Conservation (phyloP, 2,329 filamentous ascomycete species). For the Westerdykella aurantiaca region DNA sequence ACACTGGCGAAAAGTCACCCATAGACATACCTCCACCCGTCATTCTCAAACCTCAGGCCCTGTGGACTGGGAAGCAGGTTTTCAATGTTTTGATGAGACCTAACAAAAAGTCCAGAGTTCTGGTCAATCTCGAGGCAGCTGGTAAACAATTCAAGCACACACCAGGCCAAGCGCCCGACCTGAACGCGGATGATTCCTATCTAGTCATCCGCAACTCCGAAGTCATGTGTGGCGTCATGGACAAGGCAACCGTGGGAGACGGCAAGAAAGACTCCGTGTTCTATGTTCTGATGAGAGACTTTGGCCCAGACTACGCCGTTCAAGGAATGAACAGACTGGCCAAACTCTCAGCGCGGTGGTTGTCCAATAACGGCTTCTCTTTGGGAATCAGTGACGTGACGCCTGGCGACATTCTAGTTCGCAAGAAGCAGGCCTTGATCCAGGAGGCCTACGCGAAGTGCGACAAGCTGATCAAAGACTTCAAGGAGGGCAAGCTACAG, state of each 20-base stretch:
- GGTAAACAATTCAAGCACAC: conserved; percentile 73
- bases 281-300: conserved; percentile 93
- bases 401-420: conserved; percentile 64
- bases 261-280: conserved; percentile 98
- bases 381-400: conserved; percentile 95
- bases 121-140: conserved; percentile 88
- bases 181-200: conserved; percentile 71
- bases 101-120: conserved; percentile 73
- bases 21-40: conserved; percentile 84
- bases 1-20: conserved; percentile 48
- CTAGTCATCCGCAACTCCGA: conserved; percentile 93
- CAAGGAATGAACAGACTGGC: conserved; percentile 90
- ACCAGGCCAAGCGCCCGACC: conserved; percentile 65
- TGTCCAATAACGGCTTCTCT: conserved; percentile 89
- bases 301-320: conserved; percentile 80
- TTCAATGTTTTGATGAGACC: conserved; percentile 90
- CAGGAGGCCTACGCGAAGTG: conserved; percentile 72
- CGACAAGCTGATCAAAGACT: conserved; percentile 75
- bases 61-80: conserved; percentile 97
- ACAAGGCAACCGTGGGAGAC: conserved; percentile 93
- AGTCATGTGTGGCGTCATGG: conserved; percentile 95
- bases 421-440: conserved; percentile 71
- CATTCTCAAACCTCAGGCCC: conserved; percentile 73
- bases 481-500: conserved; percentile 72
- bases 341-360: conserved; percentile 79